A percentile compares a stretch with the other conserved stretches of the same genome.
Evolutionary conservation across 257 asterid species (phyloP).

Genomic region (Plantago ovata): DNA sequence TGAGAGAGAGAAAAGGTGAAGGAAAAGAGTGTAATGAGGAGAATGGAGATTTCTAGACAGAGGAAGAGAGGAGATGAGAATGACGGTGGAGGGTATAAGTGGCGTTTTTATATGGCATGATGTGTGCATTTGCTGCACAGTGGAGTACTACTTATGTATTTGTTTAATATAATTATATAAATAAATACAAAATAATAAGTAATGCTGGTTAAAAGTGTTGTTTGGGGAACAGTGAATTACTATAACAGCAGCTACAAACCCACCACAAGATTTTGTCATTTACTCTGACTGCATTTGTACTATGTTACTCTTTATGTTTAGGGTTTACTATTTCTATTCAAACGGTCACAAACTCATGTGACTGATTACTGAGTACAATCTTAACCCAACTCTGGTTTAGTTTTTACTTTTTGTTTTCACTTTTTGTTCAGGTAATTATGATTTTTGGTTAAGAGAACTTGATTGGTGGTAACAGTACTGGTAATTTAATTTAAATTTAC

Average conservation of each 20-base stretch:
- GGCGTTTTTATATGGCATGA: constrained; percentile 13
- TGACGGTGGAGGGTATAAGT: constrained; percentile 26
- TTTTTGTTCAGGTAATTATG: too few species aligned
- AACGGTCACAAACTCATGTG: constrained; percentile 37
- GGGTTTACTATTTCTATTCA: constrained; percentile 2
- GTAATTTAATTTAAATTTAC: background rate
- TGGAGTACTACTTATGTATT: constrained; percentile 15
- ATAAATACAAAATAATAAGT: too few species aligned
- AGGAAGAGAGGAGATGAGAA: background rate
- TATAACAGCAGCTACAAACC: constrained; percentile 12
- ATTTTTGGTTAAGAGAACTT: too few species aligned
- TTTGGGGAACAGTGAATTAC: constrained; percentile 18
- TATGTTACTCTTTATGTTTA: background rate
- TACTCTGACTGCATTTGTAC: constrained; percentile 20
- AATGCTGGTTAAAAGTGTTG: constrained; percentile 20
- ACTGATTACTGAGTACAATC: constrained; percentile 6
- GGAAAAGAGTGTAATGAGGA: constrained; percentile 14
- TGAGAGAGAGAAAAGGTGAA: background rate
- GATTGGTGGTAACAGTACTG: too few species aligned
- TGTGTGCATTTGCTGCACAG: constrained; percentile 1
- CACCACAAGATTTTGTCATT: constrained; percentile 20
- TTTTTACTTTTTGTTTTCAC: background rate
- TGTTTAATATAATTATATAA: too few species aligned
- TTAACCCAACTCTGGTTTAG: constrained; percentile 15
- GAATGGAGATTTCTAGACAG: constrained; percentile 38